Conservation (phyloP, 371 early-diverging fungal species). For the Syncephalastrum contaminatum region DNA sequence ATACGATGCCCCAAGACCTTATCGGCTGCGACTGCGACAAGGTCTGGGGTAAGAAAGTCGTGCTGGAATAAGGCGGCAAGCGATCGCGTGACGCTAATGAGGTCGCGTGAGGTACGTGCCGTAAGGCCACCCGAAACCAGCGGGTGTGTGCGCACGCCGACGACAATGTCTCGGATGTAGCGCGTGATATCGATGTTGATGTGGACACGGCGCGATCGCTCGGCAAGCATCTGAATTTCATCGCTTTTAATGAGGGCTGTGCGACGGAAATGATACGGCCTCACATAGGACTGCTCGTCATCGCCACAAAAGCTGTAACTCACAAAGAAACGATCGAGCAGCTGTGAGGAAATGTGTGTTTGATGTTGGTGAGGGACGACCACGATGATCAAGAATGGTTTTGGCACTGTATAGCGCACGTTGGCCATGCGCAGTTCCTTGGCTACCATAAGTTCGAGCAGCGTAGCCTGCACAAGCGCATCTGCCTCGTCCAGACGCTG, state of each 20-base stretch:
- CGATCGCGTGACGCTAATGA: slow-evolving; percentile 54
- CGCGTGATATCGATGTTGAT: slow-evolving; percentile 59
- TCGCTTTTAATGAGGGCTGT: slow-evolving; percentile 29
- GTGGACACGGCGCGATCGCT: slow-evolving; percentile 46
- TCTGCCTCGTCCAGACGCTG: slow-evolving; percentile 45
- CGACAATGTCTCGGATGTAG: slow-evolving; percentile 63
- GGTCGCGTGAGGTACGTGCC: slow-evolving; percentile 57
- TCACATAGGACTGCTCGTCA: neutral
- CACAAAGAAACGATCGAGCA: slow-evolving; percentile 54
- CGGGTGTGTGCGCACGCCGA: slow-evolving; percentile 61
- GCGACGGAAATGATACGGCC: slow-evolving; percentile 22
- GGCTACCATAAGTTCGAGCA: slow-evolving; percentile 53
- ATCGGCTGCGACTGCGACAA: slow-evolving; percentile 58
- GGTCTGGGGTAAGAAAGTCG: slow-evolving; percentile 60
- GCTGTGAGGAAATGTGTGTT: slow-evolving; percentile 26
- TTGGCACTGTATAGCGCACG: slow-evolving; percentile 51
- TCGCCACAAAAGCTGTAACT: slow-evolving; percentile 51
- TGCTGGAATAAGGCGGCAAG: slow-evolving; percentile 56
- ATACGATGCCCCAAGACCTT: slow-evolving; percentile 26
- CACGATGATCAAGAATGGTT: slow-evolving; percentile 43
- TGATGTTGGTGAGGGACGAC: slow-evolving; percentile 32
- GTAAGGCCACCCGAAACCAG: slow-evolving; percentile 59
- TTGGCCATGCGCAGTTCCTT: slow-evolving; percentile 51
- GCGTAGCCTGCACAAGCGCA: slow-evolving; percentile 41
- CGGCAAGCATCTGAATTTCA: slow-evolving; percentile 54